Conservation (phyloP, 192 early-diverging fungal genomes). For the Mortierella claussenii region DNA sequence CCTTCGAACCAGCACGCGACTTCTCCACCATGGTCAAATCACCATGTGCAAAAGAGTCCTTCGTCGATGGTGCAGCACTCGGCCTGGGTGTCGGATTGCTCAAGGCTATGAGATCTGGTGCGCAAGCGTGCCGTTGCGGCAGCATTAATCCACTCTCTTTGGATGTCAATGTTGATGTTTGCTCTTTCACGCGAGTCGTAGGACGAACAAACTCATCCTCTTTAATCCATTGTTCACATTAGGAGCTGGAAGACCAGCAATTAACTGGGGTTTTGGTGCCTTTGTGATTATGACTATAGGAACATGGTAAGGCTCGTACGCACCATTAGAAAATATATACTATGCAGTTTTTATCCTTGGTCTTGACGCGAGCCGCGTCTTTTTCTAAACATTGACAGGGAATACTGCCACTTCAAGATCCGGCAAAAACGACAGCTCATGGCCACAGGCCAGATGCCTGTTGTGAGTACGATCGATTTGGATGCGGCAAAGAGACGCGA, state of each 20-base stretch:
- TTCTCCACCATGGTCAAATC: conserved; percentile 47
- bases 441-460: conserved; percentile 47
- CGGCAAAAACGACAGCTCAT: conserved; percentile 40
- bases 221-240: no score
- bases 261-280: conserved; percentile 46
- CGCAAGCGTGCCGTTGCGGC: no score
- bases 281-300: conserved; percentile 46
- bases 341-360: no score
- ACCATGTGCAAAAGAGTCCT: conserved; percentile 46
- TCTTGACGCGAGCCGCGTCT: no score
- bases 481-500: conserved; percentile 35
- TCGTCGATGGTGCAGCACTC: conserved; percentile 39
- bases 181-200: no score
- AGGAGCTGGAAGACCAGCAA: conserved; percentile 22
- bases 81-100: conserved; percentile 42
- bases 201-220: no score
- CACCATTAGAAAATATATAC: no score
- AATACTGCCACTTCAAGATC: conserved; percentile 51
- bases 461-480: conserved; percentile 41
- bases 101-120: conserved; percentile 37
- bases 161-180: no score
- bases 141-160: no score
- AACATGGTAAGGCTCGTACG: conserved; percentile 32
- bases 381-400: no score
- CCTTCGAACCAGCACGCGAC: conserved; percentile 38